Conservation (phyloP, 768 basidiomycete species). For the Galerina marginata region DNA sequence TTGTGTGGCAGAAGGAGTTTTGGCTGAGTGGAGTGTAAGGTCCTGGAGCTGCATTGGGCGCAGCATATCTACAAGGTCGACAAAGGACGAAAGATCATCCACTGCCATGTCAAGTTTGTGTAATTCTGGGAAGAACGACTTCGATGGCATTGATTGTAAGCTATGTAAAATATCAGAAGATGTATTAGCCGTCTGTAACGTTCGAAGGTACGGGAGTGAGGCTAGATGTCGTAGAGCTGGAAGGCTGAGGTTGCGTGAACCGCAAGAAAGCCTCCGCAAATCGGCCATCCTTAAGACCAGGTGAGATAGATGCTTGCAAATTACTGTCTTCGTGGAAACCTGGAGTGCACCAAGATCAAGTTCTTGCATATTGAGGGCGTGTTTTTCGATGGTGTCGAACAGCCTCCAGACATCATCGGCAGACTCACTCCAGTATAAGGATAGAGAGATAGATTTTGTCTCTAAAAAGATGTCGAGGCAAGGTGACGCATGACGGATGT, state of each 20-base stretch:
- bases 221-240: constrained; percentile 12
- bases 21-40: background rate
- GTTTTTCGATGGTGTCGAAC: constrained; percentile 6
- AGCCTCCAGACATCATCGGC: background rate
- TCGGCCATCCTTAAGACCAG: constrained; percentile 15
- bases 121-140: constrained; percentile 6
- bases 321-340: background rate
- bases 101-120: constrained; percentile 10
- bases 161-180: constrained; percentile 7
- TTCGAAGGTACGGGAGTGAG: constrained; percentile 9
- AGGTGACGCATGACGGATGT: constrained; percentile 1
- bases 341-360: constrained; percentile 16
- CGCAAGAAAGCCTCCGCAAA: constrained; percentile 14
- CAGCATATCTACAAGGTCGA: background rate
- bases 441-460: constrained; percentile 13
- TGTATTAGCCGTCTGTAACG: constrained; percentile 7
- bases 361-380: constrained; percentile 19
- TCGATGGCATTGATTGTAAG: background rate
- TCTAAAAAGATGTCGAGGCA: constrained; percentile 16
- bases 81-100: background rate
- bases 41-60: constrained; percentile 5
- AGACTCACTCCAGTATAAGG: constrained; percentile 11
- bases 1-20: background rate
- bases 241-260: constrained; percentile 1
- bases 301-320: constrained; percentile 6